Conservation (phyloP, 176 grass and related monocot genomes). For the Sorghum bicolor region Sorghum_bicolor_NCBIv3 NC_012876.2:54671501-54672000, state of each 20-base stretch:
- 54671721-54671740: background rate
- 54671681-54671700: conserved; percentile 28
- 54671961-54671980: background rate
- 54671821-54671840: conserved; percentile 3
- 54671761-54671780: conserved; percentile 39
- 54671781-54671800: conserved; percentile 36
- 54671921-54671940: background rate
- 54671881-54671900: background rate
- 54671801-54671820: conserved; percentile 41
- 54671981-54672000: background rate
- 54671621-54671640: conserved; percentile 40
- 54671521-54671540: conserved; percentile 32
- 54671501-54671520: background rate
- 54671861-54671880: background rate
- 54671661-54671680: conserved; percentile 87
- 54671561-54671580: background rate
- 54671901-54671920: background rate
- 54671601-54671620: conserved; percentile 39
- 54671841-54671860: background rate
- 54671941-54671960: background rate
- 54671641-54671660: conserved; percentile 53
- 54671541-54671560: conserved; percentile 16
- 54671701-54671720: background rate
- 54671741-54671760: background rate
- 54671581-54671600: background rate